Conservation (phyloP, 768 basidiomycete genomes). For the Xerocomus spinulosus region DNA sequence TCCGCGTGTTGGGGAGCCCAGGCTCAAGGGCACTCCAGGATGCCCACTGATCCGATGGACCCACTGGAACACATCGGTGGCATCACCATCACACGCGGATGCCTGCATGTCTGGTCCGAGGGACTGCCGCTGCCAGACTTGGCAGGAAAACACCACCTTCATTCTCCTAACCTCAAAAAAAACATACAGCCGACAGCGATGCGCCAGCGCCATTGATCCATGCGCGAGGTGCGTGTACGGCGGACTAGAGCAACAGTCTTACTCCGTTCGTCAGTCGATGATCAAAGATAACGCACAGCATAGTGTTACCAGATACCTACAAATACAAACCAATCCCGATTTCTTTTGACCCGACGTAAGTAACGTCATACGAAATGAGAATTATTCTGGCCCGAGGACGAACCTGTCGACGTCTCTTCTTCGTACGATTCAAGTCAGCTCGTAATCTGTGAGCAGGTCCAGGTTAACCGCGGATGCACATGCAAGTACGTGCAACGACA, state of each 20-base stretch:
- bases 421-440: neutral
- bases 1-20: conserved; percentile 2
- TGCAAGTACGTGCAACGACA: neutral
- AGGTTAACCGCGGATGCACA: neutral
- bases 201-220: conserved; percentile 9
- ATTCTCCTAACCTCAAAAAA: conserved; percentile 19
- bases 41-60: conserved; percentile 7
- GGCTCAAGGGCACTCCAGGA: conserved; percentile 19
- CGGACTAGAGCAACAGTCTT: neutral
- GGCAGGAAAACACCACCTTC: neutral
- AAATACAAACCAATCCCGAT: no score
- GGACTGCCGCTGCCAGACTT: neutral
- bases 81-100: conserved; percentile 18
- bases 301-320: conserved; percentile 2
- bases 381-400: neutral
- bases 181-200: conserved; percentile 8
- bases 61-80: neutral
- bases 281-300: no score
- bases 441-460: neutral
- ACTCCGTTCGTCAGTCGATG: neutral
- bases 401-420: neutral
- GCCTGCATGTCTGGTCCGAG: conserved; percentile 13
- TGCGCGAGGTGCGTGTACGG: conserved; percentile 9
- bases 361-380: neutral
- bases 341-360: conserved; percentile 7